Evolutionary conservation across 306 rosid genomes (phyloP), one percentile per base, ranked within the genome.

Genomic region (Quercus wislizeni): DNA sequence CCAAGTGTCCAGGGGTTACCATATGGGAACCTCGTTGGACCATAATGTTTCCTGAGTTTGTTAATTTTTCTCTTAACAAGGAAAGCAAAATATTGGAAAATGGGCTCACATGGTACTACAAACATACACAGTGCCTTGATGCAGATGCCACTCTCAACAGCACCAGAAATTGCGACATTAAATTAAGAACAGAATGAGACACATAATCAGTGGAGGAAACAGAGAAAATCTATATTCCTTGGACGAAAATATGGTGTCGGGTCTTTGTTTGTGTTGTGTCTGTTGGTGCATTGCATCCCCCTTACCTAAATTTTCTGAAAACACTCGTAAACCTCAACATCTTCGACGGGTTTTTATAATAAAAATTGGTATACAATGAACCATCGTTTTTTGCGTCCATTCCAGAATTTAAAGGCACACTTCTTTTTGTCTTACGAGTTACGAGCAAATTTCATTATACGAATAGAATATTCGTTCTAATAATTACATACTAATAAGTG

Each of bases 191-290:
- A 43, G 21, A 72, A 73, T 41, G 57, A 81, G 78, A 79, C 82
- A 58, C 74, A 64, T 57, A 51, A 65, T 71, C 20, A 58, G 70
- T 19, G 12, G 69, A 71, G 75, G 76, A 85, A 85, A 81, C 88
- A 75, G 33, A 69, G 64, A 35, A 80, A 78, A 83, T 85, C 80
- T 23, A 87, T 63, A 51, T 49, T 8, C 75, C 83, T 87, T 25
- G 91, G 85, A 77, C 15, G 55, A 85, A 83, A 59, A 85, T 46
- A 87, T 35, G 87, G 79, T 85, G 89, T 87, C 86, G 74, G 78
- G 87, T 82, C 78, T 67, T 51, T 82, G 82, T 77, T 80, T 73
- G 54, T 57, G 38, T 69, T 2, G 27, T 82, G 86, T 82, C 82
- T 76, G 68, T 71, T 63, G 81, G 70, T 82, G 46, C 88, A 81